Base-by-base conservation (phyloP, 2,329 filamentous ascomycete species). In the Xylariales sp. region DNA sequence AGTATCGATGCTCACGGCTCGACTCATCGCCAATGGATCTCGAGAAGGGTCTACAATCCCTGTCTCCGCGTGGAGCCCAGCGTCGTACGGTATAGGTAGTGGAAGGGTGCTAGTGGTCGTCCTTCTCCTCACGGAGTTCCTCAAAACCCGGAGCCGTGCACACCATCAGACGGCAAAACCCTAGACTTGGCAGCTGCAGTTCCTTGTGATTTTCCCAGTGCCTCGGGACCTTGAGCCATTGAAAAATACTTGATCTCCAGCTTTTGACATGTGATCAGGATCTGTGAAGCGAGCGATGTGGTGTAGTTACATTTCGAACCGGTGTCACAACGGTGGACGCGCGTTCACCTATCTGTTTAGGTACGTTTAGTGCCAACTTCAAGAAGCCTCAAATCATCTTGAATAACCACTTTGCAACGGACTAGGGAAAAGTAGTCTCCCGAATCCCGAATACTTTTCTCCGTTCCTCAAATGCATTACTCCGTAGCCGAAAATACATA, bases 221-320 rank as follows among this genome's bases (percentile, higher is more conserved):
- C 64, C 64, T 65, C 64, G 64, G 64, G 14, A 43, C 10, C 2
- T 46, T 39, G 30, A 14, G 10, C 32, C 5, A 14, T 55, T 14
- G 1, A 41, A 18, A 45, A 54, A 1, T 39, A 7, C 18, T 7
- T 10, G 7, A 28, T 9, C 5, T 6, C 28, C 5, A 10, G 39
- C 5, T 9, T 23, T 16, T 57, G 18, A 23, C 64, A 63, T 67
- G 64, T 67, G 60, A 65, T 61, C 7, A 28, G 6, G 10, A 32
- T 39, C 49, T n/a, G 12, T 41, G 14, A 18, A 30, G 12, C 30
- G 30, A 14, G 12, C 5, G 5, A 43, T 53, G 1, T 28, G 41
- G 12, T 23, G 10, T n/a, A 52, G 14, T 9, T n/a, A 23, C 23
- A 23, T 23, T 41, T 54, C 8, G 6, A 34, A 16, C 14, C 30